A percentile compares a stretch with the other conserved stretches of the same genome.
phyloP scores from a whole-genome alignment of 23 red algal genomes.

The Gracilaria domingensis region DNA sequence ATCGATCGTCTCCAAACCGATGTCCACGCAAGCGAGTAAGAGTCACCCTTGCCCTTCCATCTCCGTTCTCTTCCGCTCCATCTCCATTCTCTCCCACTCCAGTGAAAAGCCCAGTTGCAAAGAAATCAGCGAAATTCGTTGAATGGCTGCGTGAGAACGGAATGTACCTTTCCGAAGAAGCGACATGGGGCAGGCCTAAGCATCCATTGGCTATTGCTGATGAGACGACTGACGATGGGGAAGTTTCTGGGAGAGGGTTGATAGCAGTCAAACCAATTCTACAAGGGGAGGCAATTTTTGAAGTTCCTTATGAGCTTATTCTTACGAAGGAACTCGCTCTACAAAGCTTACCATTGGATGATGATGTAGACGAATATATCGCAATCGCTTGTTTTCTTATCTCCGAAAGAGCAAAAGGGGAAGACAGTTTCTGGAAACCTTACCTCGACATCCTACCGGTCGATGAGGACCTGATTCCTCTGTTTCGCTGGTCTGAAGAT shows the following conservation, averaged over 20 bases:
- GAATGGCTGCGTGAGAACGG: slow-evolving; percentile 92
- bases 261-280: slow-evolving; percentile 75
- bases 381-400: slow-evolving; percentile 88
- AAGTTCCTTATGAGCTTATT: slow-evolving; percentile 81
- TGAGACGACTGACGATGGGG: slow-evolving; percentile 90
- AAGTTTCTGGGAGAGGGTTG: slow-evolving; percentile 85
- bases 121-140: slow-evolving; percentile 33
- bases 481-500: slow-evolving; percentile 88
- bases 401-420: slow-evolving; percentile 69
- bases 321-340: slow-evolving; percentile 80
- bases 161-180: slow-evolving; percentile 82
- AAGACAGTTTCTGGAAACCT: slow-evolving; percentile 89
- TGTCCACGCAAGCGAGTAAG: neutral
- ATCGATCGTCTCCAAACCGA: neutral
- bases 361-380: slow-evolving; percentile 85
- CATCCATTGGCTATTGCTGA: slow-evolving; percentile 91
- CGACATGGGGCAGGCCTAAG: slow-evolving; percentile 81
- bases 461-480: slow-evolving; percentile 77
- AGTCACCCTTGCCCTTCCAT: neutral
- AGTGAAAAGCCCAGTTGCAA: slow-evolving; percentile 8
- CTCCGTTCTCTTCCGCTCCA: neutral
- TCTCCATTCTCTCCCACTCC: neutral
- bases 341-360: slow-evolving; percentile 54
- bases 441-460: slow-evolving; percentile 89
- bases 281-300: slow-evolving; percentile 91